A percentile compares a stretch with the other conserved stretches of the same genome.
Conservation (phyloP, 2,329 filamentous ascomycete species). For the Xylariaceae sp. region DNA sequence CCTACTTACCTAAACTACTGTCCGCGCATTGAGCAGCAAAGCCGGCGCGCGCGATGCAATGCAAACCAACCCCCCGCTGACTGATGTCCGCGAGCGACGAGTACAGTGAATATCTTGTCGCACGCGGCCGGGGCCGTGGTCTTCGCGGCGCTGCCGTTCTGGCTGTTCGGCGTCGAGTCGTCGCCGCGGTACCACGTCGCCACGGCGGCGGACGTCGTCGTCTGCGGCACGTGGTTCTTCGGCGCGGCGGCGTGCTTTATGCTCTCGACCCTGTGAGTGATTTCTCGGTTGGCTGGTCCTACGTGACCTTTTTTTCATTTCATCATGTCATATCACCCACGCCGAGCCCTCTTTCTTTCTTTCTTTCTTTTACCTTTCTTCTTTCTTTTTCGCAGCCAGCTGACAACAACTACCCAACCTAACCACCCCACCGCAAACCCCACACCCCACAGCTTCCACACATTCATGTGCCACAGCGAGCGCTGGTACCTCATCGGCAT, state of each 20-base stretch:
- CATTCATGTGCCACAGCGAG: conserved; percentile 47
- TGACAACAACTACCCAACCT: conserved; percentile 14
- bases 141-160: conserved; percentile 30
- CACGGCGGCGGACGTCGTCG: conserved; percentile 29
- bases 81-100: background rate
- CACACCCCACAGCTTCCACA: conserved; percentile 40
- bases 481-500: conserved; percentile 43
- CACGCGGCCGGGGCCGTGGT: conserved; percentile 33
- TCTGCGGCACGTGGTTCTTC: conserved; percentile 34
- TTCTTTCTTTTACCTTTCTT: no score
- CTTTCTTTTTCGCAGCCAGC: background rate
- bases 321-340: no score
- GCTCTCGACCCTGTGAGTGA: conserved; percentile 34
- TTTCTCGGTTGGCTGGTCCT: no score
- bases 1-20: background rate
- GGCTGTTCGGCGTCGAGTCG: conserved; percentile 28
- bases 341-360: background rate
- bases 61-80: conserved; percentile 5
- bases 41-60: no score
- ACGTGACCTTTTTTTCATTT: no score
- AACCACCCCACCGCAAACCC: background rate
- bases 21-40: background rate
- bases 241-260: conserved; percentile 38
- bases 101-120: conserved; percentile 39
- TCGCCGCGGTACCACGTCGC: conserved; percentile 29